Evolutionary conservation across 2,329 filamentous ascomycete species (phyloP).

Genomic region (Aureobasidium melanogenum): DNA sequence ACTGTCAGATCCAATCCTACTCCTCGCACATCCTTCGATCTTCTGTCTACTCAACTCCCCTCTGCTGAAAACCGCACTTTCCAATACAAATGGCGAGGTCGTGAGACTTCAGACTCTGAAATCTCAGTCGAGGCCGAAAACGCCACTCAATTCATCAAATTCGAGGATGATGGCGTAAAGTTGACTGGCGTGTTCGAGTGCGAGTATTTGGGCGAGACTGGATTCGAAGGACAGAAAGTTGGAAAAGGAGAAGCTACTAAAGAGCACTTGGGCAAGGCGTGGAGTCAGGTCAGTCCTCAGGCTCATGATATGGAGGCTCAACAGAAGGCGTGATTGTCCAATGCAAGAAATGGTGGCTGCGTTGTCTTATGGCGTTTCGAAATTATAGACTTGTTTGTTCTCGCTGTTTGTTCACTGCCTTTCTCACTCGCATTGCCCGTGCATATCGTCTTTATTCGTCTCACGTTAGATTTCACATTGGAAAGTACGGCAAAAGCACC

Average conservation of each 20-base stretch:
- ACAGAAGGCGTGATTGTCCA: background rate
- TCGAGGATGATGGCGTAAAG: background rate
- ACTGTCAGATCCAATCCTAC: background rate
- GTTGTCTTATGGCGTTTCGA: background rate
- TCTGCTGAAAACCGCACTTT: background rate
- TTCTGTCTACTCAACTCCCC: background rate
- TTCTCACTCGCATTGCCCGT: too few relatives aligned
- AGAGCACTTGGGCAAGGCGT: background rate
- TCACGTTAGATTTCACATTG: too few relatives aligned
- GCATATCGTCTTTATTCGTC: background rate
- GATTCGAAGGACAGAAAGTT: background rate
- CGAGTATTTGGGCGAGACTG: constrained; percentile 3
- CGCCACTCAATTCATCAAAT: background rate
- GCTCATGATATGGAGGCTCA: background rate
- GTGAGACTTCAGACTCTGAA: background rate
- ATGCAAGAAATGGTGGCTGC: background rate
- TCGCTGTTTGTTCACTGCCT: background rate
- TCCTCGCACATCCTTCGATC: background rate
- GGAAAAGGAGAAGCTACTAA: background rate
- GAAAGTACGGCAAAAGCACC: background rate
- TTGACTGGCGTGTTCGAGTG: constrained; percentile 2
- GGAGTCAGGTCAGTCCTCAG: background rate
- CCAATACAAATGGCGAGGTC: constrained; percentile 7
- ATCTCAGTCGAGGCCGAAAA: background rate
- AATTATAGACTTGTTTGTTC: background rate